A percentile compares a stretch with the other conserved stretches of the same genome.
These are phyloP conservation scores for Phlegmacium glaucopus DNA, from an alignment of 768 basidiomycete species.

Conservation along the genomic window DNA sequence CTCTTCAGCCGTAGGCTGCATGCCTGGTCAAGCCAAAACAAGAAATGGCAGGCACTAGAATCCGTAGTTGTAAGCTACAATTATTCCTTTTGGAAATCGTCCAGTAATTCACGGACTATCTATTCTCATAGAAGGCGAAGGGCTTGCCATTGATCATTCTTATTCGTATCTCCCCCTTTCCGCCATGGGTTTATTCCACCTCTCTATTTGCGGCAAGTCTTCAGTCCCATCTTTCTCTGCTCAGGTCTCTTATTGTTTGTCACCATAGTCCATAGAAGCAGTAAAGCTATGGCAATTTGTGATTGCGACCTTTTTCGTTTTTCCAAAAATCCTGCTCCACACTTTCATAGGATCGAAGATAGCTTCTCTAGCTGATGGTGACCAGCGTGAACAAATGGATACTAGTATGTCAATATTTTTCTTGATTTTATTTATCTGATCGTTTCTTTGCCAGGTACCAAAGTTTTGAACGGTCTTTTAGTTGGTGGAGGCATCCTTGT, in stretches of 20 bases:
- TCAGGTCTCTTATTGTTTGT: not conserved
- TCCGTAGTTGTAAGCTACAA: conserved; percentile 59
- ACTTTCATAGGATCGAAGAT: conserved; percentile 79
- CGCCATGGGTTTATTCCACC: conserved; percentile 88
- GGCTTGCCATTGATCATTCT: conserved; percentile 81
- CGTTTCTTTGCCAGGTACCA: conserved; percentile 43
- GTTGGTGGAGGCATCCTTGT: conserved; percentile 58
- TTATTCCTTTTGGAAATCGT: not conserved
- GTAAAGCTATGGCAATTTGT: conserved; percentile 76
- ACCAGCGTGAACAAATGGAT: conserved; percentile 74
- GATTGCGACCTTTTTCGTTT: conserved; percentile 64
- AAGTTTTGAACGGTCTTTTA: conserved; percentile 59
- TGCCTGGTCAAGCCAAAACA: conserved; percentile 57
- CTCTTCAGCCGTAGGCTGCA: conserved; percentile 54
- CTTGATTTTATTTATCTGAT: not conserved
- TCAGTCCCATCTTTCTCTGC: not conserved
- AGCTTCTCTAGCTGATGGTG: conserved; percentile 71
- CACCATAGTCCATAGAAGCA: conserved; percentile 60
- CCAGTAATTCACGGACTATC: not conserved
- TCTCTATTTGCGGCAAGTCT: conserved; percentile 67
- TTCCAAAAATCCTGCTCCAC: conserved; percentile 70
- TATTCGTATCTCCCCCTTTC: conserved; percentile 78
- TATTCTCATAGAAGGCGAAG: conserved; percentile 53
- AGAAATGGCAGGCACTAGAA: conserved; percentile 78
- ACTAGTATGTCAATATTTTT: conserved; percentile 42